Conservation (phyloP, 2,329 filamentous ascomycete genomes). For the Xylaria sp. region DNA sequence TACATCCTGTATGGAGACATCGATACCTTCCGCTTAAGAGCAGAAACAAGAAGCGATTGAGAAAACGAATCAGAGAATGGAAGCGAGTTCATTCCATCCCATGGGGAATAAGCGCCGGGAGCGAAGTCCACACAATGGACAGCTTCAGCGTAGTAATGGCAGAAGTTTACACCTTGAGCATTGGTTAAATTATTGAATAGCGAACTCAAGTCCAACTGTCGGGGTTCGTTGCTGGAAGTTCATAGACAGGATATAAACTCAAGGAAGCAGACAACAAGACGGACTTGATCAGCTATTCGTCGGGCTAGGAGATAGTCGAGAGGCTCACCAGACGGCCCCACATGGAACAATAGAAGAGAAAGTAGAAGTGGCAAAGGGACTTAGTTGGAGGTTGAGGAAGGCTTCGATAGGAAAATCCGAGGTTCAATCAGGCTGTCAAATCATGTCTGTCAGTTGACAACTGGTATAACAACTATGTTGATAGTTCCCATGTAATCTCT, state of each 20-base stretch:
- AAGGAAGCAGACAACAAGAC: constrained; percentile 41
- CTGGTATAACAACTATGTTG: constrained; percentile 29
- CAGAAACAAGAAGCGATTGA: constrained; percentile 27
- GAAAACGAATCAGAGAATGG: constrained; percentile 23
- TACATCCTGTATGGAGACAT: constrained; percentile 46
- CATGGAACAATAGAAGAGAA: constrained; percentile 32
- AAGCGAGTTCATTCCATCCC: constrained; percentile 42
- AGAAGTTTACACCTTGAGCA: constrained; percentile 34
- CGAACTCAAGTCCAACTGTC: constrained; percentile 33
- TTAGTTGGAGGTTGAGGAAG: constrained; percentile 38
- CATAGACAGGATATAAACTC: constrained; percentile 28
- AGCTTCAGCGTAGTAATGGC: constrained; percentile 40
- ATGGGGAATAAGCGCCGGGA: constrained; percentile 32
- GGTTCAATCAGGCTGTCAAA: constrained; percentile 24
- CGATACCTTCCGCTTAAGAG: constrained; percentile 32
- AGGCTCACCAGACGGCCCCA: constrained; percentile 40
- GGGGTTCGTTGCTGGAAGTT: constrained; percentile 24
- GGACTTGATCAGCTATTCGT: constrained; percentile 43
- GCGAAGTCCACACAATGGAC: constrained; percentile 23
- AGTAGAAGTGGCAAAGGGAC: constrained; percentile 37
- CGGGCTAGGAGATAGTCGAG: constrained; percentile 30
- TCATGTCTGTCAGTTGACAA: constrained; percentile 38
- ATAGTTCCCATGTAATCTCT: constrained; percentile 32
- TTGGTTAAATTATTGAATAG: constrained; percentile 39
- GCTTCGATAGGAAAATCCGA: constrained; percentile 33